Conservation (phyloP, 1,139 yeast genomes). For the Geotrichum citri-aurantii region DNA sequence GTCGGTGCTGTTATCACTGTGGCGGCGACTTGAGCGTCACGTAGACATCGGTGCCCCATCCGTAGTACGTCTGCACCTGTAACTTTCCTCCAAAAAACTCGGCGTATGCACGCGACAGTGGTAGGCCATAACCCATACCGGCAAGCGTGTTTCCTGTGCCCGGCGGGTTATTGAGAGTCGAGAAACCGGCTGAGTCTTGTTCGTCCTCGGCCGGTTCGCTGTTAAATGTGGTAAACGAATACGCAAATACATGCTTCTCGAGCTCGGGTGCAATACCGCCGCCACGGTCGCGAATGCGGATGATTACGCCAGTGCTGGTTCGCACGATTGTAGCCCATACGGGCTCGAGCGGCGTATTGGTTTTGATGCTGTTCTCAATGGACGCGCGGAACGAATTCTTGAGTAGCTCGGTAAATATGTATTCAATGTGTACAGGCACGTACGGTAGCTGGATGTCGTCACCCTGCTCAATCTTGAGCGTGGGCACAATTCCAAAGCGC, state of each 20-base stretch:
- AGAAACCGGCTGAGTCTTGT: conserved; percentile 45
- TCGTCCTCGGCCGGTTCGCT: conserved; percentile 24
- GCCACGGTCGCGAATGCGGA: conserved; percentile 79
- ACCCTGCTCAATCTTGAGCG: conserved; percentile 43
- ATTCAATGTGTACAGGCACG: conserved; percentile 81
- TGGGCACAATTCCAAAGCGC: conserved; percentile 70
- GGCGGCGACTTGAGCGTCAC: conserved; percentile 45
- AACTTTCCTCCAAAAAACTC: conserved; percentile 71
- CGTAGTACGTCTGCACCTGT: conserved; percentile 71
- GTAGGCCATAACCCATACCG: conserved; percentile 95
- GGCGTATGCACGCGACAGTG: conserved; percentile 69
- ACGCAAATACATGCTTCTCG: conserved; percentile 67
- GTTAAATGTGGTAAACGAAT: conserved; percentile 69
- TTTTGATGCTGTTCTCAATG: conserved; percentile 49
- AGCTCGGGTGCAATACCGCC: conserved; percentile 74
- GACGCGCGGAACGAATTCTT: conserved; percentile 85
- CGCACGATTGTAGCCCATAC: conserved; percentile 63
- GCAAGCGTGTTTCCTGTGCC: conserved; percentile 78
- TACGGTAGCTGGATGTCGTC: conserved; percentile 57
- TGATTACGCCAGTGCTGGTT: conserved; percentile 40
- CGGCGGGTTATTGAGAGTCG: conserved; percentile 60
- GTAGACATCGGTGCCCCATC: conserved; percentile 81
- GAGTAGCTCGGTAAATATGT: conserved; percentile 77
- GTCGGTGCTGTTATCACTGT: background rate
- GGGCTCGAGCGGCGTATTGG: conserved; percentile 42